Percentiles rank a stretch among this genome's conserved stretches.
Conservation (phyloP, 2,329 filamentous ascomycete species). For the Diaporthe ampelina region DNA sequence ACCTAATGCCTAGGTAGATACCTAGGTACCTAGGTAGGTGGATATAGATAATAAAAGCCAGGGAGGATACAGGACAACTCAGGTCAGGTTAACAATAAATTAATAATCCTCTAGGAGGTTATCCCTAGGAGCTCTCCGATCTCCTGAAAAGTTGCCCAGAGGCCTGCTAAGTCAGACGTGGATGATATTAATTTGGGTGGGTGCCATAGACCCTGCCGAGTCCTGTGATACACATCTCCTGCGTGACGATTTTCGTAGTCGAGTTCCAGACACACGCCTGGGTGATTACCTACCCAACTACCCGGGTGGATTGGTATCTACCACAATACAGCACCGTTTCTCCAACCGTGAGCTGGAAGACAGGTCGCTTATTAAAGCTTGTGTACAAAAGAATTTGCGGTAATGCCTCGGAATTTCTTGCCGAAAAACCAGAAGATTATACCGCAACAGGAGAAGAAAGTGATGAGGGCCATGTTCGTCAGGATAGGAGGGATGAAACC, state of each 20-base stretch:
- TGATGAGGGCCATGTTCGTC: constrained; percentile 48
- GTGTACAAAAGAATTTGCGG: constrained; percentile 49
- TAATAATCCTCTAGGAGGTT: no score
- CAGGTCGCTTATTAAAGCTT: constrained; percentile 3
- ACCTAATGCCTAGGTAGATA: no score
- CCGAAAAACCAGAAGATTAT: constrained; percentile 48
- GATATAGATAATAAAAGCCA: no score
- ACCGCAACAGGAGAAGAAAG: constrained; percentile 44
- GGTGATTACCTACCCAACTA: not conserved
- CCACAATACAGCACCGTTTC: not conserved
- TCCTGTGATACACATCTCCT: not conserved
- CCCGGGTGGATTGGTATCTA: no score
- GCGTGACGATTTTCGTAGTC: not conserved
- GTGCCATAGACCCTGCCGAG: not conserved
- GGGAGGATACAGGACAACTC: no score
- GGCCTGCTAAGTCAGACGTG: not conserved
- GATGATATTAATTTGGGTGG: not conserved
- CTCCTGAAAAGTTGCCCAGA: no score
- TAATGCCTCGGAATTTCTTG: constrained; percentile 53
- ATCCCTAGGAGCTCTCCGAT: no score
- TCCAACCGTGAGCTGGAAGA: not conserved
- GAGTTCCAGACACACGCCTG: not conserved
- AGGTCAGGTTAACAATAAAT: no score
- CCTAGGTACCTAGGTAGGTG: no score
- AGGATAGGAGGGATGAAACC: constrained; percentile 47